Base-by-base conservation (phyloP, 805 yeast species). In the Wickerhamiella kurtzmanii region DNA sequence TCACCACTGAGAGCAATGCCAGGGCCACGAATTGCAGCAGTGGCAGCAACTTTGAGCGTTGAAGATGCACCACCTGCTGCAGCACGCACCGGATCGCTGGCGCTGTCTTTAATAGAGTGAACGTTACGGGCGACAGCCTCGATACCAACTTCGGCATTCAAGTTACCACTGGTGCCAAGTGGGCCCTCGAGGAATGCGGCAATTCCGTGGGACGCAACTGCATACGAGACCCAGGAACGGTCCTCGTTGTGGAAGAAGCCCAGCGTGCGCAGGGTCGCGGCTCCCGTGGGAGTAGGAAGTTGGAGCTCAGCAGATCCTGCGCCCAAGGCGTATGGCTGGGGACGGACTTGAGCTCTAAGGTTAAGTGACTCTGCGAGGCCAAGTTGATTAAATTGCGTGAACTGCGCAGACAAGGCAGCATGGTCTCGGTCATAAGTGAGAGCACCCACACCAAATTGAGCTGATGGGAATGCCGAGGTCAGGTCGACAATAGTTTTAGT, bases 1-100 rank as follows among this genome's bases (percentile, higher is more conserved):
- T 53, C 69, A 48, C 67, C 53, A 20, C 63, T 55, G 16, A 72
- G 15, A 2, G 57, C 51, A 36, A 18, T 19, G 11, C 16, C 18
- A 15, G 22, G 16, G 19, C 18, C 25, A 4, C 56, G 50, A 42
- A 66, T 64, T 44, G 68, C 64, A 41, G 74, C 66, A 21, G 70
- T 58, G 2, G 79, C 47, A 5, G 77, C 65, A 22, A 72, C 68
- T 59, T 84, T 88, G 51, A 74, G 49, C 13, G 57, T 65, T 38
- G 47, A 42, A 4, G 41, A 38, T 49, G 75, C 72, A 48, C 79
- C 73, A 11, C 82, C 82, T 1, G 88, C 76, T 35, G 70, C 72
- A 8, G 75, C 71, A 41, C 89, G 77, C 21, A 77, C 66, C 22
- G 72, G 66, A 56, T 77, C 82, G 40, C 78, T 69, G 3, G 84